Conservation (phyloP, 2,329 filamentous ascomycete species). For the Colletotrichum sp. region DNA sequence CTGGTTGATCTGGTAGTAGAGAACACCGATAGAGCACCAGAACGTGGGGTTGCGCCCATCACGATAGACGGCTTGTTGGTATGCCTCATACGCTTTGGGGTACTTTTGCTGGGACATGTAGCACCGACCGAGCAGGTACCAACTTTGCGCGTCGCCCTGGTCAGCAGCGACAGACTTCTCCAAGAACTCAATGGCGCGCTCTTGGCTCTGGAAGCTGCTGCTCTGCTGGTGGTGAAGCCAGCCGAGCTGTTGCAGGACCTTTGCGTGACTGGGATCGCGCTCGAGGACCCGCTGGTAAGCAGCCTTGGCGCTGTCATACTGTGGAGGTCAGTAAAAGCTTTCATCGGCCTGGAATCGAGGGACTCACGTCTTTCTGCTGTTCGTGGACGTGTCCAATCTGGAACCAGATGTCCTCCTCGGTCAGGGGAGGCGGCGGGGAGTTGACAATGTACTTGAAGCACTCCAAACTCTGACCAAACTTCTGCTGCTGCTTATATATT, state of each 20-base stretch:
- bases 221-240: slow-evolving; percentile 98
- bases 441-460: slow-evolving; percentile 98
- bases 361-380: slow-evolving; percentile 94
- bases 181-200: slow-evolving; percentile 94
- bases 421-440: slow-evolving; percentile 89
- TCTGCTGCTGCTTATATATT: slow-evolving; percentile 98
- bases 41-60: slow-evolving; percentile 98
- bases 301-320: slow-evolving; percentile 93
- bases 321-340: slow-evolving; percentile 30
- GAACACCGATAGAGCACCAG: slow-evolving; percentile 98
- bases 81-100: slow-evolving; percentile 97
- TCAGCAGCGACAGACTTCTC: slow-evolving; percentile 96
- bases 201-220: slow-evolving; percentile 88
- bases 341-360: background rate
- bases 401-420: slow-evolving; percentile 99
- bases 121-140: slow-evolving; percentile 96
- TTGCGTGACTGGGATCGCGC: slow-evolving; percentile 93
- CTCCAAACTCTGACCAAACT: slow-evolving; percentile 92
- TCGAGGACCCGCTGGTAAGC: slow-evolving; percentile 94
- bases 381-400: slow-evolving; percentile 99
- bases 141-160: slow-evolving; percentile 94
- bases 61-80: slow-evolving; percentile 97
- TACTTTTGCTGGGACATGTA: slow-evolving; percentile 99
- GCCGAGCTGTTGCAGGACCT: slow-evolving; percentile 95
- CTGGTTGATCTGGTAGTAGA: slow-evolving; percentile 99